These are phyloP conservation scores for Colletotrichum tanaceti DNA, from an alignment of 2,329 filamentous ascomycete genomes.

Conservation along the genomic window DNA sequence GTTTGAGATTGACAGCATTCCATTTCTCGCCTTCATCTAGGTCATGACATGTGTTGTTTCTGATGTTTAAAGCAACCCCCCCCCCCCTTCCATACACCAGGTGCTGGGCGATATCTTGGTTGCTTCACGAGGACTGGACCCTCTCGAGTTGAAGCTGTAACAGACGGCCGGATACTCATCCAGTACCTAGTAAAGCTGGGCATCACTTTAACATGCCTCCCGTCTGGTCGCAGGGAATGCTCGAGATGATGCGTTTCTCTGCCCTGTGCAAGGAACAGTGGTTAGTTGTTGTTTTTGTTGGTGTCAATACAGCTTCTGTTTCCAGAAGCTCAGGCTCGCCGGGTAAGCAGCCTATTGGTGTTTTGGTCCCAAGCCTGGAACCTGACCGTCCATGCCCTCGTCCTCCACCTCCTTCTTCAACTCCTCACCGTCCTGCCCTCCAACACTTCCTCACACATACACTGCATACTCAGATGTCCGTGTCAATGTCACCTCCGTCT, in stretches of 20 bases:
- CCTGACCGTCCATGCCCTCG: not conserved
- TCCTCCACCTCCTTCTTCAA: not conserved
- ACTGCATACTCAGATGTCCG: slow-evolving; percentile 12
- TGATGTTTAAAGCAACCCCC: not conserved
- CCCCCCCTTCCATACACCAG: not conserved
- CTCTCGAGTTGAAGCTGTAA: not conserved
- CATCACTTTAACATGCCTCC: not conserved
- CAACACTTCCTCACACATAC: not conserved
- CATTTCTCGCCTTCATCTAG: slow-evolving; percentile 25
- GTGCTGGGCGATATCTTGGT: slow-evolving; percentile 14
- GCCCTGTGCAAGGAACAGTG: not conserved
- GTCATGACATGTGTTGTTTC: slow-evolving; percentile 27
- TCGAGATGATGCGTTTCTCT: not conserved
- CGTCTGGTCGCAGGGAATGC: not conserved
- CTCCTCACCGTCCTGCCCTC: not conserved
- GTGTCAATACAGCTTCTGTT: not conserved
- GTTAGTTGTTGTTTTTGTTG: too few species aligned
- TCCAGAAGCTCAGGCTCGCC: slow-evolving; percentile 2
- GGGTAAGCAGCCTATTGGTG: slow-evolving; percentile 20
- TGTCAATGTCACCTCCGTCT: slow-evolving; percentile 12
- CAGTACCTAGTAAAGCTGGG: not conserved
- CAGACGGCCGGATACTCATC: not conserved
- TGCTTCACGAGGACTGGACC: slow-evolving; percentile 6
- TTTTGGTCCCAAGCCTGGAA: slow-evolving; percentile 29
- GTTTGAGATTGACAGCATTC: slow-evolving; percentile 36